Base-by-base conservation (phyloP, 164 flowering plant species). In the Stephania yunnanensis region DNA sequence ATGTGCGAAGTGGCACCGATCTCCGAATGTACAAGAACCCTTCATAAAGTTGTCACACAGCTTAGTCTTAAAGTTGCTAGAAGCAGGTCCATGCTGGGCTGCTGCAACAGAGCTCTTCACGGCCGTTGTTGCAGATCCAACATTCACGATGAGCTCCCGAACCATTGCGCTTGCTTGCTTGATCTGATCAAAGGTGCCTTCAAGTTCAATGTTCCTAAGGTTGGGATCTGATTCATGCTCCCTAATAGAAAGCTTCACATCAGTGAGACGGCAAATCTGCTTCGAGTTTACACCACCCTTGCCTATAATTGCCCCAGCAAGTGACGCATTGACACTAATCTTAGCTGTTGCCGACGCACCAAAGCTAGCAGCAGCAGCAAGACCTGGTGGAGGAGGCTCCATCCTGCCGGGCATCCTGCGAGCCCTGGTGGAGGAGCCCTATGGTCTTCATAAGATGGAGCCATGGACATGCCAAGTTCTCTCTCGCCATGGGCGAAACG, bases 401-500 rank as follows among this genome's bases (percentile, higher is more conserved):
- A 80, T 55, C 50, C 90, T 75, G 6, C 86, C 78, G 7, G 75
- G 68, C 66, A 81, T 69, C 19, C 91, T 78, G 7, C 86, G 2
- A 79, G 78, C 66, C 79, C 72, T 5, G 74, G 83, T 7, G 85
- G 87, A 82, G 82, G 63, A 44, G 31, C 71, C 52, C 82, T 89
- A 13, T 85, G 87, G 71, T 91, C 93, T 22, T 88, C 92, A 50
- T 77, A 81, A 2, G 87, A 76, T 10, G 84, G 82, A 55, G 79
- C 82, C 20, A 77, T 50, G 17, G 91, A 86, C 82, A 78, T 89
- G 50, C 95, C 97, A 69, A 95, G 89, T 78, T 95, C 98, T 87
- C 92, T 85, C 55, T 92, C 99, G 7, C 91, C 88, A 73, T 95
- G 98, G 1, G 97, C 95, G 82, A 91, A 95, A 81, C 87, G 88